These are phyloP conservation scores for Cystofilobasidium capitatum DNA, from an alignment of 768 basidiomycete species.

Conservation along the genomic window DNA sequence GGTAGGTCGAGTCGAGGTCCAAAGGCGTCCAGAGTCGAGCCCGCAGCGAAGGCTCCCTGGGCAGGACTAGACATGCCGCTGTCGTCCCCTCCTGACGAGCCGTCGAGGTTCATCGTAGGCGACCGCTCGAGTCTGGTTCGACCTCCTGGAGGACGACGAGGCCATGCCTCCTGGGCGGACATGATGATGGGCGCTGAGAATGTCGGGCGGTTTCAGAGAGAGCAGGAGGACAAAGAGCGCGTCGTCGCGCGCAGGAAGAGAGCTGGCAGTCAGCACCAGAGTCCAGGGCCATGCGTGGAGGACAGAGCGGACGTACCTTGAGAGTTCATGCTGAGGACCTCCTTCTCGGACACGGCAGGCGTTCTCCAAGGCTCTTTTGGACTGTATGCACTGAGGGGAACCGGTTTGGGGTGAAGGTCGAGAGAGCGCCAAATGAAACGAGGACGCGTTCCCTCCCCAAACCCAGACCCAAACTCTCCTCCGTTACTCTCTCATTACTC, in stretches of 20 bases:
- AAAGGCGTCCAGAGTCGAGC: neutral
- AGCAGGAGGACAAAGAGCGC: neutral
- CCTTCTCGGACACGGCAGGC: too few species aligned
- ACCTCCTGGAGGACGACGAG: neutral
- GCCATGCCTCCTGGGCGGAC: neutral
- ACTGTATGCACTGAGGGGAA: too few species aligned
- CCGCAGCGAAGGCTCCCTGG: neutral
- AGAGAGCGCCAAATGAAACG: too few species aligned
- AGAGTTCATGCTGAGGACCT: conserved; percentile 3
- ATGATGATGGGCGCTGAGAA: neutral
- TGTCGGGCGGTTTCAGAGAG: neutral
- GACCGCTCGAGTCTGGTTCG: neutral
- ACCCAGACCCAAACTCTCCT: too few species aligned
- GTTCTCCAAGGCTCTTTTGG: too few species aligned
- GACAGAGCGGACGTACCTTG: neutral
- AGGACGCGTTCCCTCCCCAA: too few species aligned
- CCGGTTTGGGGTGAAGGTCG: too few species aligned
- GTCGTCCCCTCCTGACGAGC: neutral
- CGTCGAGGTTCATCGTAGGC: neutral
- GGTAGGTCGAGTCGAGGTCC: neutral
- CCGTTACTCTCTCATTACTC: too few species aligned
- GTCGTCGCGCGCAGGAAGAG: neutral
- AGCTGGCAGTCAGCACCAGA: neutral
- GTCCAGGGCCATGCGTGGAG: neutral
- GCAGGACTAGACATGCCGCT: neutral